Conservation (phyloP, 1,139 yeast species). For the Pichia sp. region DNA sequence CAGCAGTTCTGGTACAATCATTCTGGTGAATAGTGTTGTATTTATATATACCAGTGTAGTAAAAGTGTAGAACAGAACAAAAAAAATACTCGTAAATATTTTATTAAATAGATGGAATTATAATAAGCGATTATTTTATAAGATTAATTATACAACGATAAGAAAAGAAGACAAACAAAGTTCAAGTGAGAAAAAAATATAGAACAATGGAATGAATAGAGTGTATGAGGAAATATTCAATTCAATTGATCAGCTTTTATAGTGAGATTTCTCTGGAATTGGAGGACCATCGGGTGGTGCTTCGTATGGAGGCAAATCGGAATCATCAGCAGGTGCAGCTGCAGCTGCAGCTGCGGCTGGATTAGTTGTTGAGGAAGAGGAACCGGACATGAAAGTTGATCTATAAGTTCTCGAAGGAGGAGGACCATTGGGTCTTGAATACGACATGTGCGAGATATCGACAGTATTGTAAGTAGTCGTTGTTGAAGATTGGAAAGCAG, state of each 20-base stretch:
- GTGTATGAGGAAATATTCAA: background rate
- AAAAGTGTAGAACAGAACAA: background rate
- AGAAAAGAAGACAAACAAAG: background rate
- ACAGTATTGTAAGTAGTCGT: background rate
- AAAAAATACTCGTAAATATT: no score
- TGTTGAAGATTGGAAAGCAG: constrained; percentile 3
- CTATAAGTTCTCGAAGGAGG: constrained; percentile 12
- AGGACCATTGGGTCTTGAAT: constrained; percentile 11
- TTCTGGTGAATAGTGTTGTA: no score
- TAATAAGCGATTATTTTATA: background rate
- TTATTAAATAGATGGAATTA: background rate
- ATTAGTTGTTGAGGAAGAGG: constrained; percentile 2
- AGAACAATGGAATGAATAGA: background rate
- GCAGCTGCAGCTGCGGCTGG: background rate
- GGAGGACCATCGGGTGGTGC: constrained; percentile 8
- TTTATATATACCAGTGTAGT: no score
- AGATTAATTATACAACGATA: background rate
- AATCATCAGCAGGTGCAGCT: background rate
- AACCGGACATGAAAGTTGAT: background rate
- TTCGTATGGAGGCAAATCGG: constrained; percentile 10
- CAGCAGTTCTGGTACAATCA: no score
- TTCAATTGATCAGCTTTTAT: constrained; percentile 2
- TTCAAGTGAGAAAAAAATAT: background rate
- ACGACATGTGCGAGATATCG: constrained; percentile 7
- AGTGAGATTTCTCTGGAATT: constrained; percentile 4